Evolutionary conservation across 2,329 filamentous ascomycete species (phyloP).

Genomic region (Diaporthe capsici): DNA sequence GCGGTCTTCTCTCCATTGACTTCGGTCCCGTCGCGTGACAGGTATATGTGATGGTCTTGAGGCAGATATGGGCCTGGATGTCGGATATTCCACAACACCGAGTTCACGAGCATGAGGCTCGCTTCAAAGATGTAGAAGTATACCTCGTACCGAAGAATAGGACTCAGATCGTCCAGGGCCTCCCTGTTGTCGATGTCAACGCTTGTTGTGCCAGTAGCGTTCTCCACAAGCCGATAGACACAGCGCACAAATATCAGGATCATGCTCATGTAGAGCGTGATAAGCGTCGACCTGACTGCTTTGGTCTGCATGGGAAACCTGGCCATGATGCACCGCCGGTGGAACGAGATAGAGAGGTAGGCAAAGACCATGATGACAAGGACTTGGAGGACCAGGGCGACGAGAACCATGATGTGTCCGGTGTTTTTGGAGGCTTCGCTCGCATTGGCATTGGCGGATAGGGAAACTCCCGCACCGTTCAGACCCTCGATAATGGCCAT

Average conservation of each 20-base stretch:
- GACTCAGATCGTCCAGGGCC: constrained; percentile 55
- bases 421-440: background rate
- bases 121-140: constrained; percentile 73
- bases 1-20: constrained; percentile 63
- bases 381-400: constrained; percentile 67
- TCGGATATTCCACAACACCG: constrained; percentile 62
- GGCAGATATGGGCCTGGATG: constrained; percentile 68
- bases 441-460: constrained; percentile 58
- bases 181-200: constrained; percentile 57
- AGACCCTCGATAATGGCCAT: constrained; percentile 64
- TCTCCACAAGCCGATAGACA: constrained; percentile 72
- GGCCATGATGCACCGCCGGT: constrained; percentile 57
- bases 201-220: constrained; percentile 60
- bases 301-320: constrained; percentile 50
- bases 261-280: constrained; percentile 66
- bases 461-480: constrained; percentile 63
- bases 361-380: constrained; percentile 65
- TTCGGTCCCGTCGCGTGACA: constrained; percentile 64
- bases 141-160: constrained; percentile 68
- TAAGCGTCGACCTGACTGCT: constrained; percentile 53
- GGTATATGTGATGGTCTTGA: constrained; percentile 62
- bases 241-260: constrained; percentile 66
- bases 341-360: constrained; percentile 63
- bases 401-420: constrained; percentile 58
- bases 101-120: constrained; percentile 65